Evolutionary conservation across 805 yeast species (phyloP).

Genomic region (Pichia ethanolica): DNA sequence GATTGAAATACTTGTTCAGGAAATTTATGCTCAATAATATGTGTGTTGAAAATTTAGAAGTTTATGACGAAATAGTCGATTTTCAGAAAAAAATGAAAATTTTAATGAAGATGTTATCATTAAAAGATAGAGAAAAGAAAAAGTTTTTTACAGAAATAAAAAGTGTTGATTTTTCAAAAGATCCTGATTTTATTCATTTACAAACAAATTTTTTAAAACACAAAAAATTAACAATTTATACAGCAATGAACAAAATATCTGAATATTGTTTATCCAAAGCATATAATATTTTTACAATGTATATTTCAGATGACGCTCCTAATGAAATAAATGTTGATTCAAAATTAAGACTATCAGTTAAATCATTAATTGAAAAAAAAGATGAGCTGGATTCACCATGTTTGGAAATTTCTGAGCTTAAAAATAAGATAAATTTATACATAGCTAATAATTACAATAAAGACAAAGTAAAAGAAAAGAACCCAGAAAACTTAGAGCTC

Average conservation of each 20-base stretch:
- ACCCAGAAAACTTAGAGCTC: too few species aligned
- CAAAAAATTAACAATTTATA: constrained; percentile 26
- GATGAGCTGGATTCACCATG: not conserved
- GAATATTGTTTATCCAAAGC: constrained; percentile 54
- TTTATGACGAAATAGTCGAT: constrained; percentile 51
- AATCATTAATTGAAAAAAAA: constrained; percentile 1
- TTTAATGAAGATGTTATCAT: constrained; percentile 34
- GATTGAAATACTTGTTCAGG: constrained; percentile 58
- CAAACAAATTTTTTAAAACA: constrained; percentile 15
- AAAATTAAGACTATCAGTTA: constrained; percentile 13
- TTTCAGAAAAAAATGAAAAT: constrained; percentile 40
- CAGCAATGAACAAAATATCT: constrained; percentile 36
- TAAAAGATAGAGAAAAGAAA: constrained; percentile 20
- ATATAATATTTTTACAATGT: constrained; percentile 58
- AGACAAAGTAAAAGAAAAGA: not conserved
- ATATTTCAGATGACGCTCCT: constrained; percentile 59
- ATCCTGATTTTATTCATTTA: not conserved
- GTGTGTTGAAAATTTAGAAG: constrained; percentile 74
- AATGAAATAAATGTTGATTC: constrained; percentile 61
- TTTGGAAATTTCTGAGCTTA: constrained; percentile 2
- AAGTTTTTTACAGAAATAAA: constrained; percentile 2
- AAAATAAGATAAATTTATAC: not conserved
- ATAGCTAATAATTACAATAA: not conserved
- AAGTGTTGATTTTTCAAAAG: constrained; percentile 1
- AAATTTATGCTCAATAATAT: constrained; percentile 55